Conservation (phyloP, 768 basidiomycete species). For the Sarcodon sp. region DNA sequence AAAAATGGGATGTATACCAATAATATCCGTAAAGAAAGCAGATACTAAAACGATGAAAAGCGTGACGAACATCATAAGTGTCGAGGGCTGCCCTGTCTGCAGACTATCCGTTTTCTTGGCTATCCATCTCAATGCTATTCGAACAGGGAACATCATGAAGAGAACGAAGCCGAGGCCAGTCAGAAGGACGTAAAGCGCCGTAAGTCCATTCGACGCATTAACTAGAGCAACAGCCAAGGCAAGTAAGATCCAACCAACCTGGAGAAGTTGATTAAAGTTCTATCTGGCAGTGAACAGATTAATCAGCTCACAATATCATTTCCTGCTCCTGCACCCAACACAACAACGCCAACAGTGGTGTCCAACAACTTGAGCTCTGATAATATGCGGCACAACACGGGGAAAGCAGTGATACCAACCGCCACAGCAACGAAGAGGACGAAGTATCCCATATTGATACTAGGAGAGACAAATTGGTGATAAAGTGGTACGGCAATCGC, state of each 20-base stretch:
- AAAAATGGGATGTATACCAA: constrained; percentile 66
- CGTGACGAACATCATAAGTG: constrained; percentile 68
- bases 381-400: constrained; percentile 75
- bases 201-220: constrained; percentile 60
- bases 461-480: constrained; percentile 41
- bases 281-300: background rate
- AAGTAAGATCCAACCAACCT: constrained; percentile 71
- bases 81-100: constrained; percentile 59
- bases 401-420: constrained; percentile 72
- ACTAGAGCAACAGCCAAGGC: constrained; percentile 78
- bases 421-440: constrained; percentile 79
- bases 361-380: constrained; percentile 73
- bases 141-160: constrained; percentile 52
- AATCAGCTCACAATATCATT: constrained; percentile 21
- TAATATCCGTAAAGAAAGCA: constrained; percentile 80
- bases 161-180: constrained; percentile 50
- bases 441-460: constrained; percentile 68
- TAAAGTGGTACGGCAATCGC: constrained; percentile 66
- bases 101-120: constrained; percentile 56
- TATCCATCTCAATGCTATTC: constrained; percentile 54
- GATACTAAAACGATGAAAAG: constrained; percentile 62
- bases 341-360: constrained; percentile 74
- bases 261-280: constrained; percentile 20
- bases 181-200: constrained; percentile 74
- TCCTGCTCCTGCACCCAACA: constrained; percentile 70